These are phyloP conservation scores for Poa pratensis DNA, from an alignment of 176 grass and related monocot species.

Conservation along the genomic window DNA sequence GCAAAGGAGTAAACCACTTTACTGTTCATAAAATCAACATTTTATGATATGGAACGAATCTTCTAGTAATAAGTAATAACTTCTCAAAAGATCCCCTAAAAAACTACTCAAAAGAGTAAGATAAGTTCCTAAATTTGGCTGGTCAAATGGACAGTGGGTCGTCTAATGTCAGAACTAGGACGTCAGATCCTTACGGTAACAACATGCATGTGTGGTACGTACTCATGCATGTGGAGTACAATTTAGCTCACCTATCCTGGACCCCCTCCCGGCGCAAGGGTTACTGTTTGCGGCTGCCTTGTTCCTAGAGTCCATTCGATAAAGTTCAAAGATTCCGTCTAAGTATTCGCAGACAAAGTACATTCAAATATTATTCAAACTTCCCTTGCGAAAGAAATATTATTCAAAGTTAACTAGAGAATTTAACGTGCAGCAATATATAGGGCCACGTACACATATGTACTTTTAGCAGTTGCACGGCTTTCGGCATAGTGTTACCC, in stretches of 20 bases:
- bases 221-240: not conserved
- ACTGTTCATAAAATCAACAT: too few relatives aligned
- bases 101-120: not conserved
- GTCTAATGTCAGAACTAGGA: conserved; percentile 8
- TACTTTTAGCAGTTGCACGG: not conserved
- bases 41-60: not conserved
- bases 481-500: not conserved
- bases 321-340: not conserved
- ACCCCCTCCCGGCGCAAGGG: not conserved
- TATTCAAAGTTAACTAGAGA: not conserved
- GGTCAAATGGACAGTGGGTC: not conserved
- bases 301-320: not conserved
- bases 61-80: not conserved
- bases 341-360: not conserved
- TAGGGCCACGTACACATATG: too few relatives aligned
- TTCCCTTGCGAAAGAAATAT: not conserved
- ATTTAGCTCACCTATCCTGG: too few relatives aligned
- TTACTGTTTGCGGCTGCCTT: not conserved
- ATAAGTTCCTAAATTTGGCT: not conserved
- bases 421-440: not conserved
- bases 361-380: not conserved
- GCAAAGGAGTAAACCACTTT: too few relatives aligned
- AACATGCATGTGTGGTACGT: not conserved
- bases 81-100: not conserved
- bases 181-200: not conserved